Evolutionary conservation across 345 rosid genomes (phyloP), one percentile per base, ranked within the genome.

Genomic region (Arabis hirsuta): DNA sequence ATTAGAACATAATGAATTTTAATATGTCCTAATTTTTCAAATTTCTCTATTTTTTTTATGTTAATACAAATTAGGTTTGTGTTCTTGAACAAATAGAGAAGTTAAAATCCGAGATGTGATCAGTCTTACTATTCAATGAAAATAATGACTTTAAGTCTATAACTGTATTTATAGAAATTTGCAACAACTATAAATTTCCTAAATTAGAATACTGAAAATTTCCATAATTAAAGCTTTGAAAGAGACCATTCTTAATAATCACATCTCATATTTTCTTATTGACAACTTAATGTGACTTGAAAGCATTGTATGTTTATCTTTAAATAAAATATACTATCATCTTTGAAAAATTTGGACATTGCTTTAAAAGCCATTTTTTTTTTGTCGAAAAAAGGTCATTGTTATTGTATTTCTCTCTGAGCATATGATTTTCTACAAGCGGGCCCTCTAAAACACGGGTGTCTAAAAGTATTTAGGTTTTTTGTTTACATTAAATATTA

Each of bases 231-330:
- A 55, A 55, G 70, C 8, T 10, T 44, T 45, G 77, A 65, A 64
- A 64, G 51, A 12, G 77, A 73, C 70, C 10, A 22, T 26, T 64
- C 29, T 45, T 38, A 53, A 62, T 27, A 34, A 55, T 73, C 64
- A 63, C 51, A 55, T 73, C 50, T 36, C 60, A 12, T 34, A 63
- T 55, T 73, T 45, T 62, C 56, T 24, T 38, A 47, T 56, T 46
- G 34, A 39, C 6, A 47, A 64, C 7, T 48, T 36, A 55, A 55
- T 55, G 77, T 45, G 65, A 72, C 46, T 53, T 42, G 26, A 32
- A 53, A 41, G 61, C 62, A 62, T 34, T 53, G 62, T 31, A 20
- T 62, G 55, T 43, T 31, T 62, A 54, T 54, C 53, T 63, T 72
- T 72, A 5, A 4, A 72, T 44, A 43, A 72, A 62, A 36, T 72